Evolutionary conservation across 2,329 filamentous ascomycete species (phyloP), one percentile per base, ranked within the genome.

Genomic region (Exophiala spinifera): DNA sequence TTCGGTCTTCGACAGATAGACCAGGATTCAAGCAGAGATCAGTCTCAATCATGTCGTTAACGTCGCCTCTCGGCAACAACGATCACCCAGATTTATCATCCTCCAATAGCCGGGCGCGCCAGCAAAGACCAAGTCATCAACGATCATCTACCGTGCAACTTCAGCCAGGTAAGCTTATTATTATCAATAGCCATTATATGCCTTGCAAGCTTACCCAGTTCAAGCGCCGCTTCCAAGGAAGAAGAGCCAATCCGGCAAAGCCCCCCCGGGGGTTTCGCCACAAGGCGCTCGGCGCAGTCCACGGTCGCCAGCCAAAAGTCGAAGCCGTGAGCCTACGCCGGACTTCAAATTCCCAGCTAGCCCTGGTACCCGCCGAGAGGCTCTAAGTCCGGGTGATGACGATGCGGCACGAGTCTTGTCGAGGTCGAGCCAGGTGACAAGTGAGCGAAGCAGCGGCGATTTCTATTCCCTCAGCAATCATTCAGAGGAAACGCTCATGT

Each of bases 401-500:
- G 46, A 40, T 17, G 34, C 52, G 4, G 39, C 49, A 7, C 52
- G 46, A 7, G 28, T 45, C 4, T 33, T 46, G 14, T 51, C 46
- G 4, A 47, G 40, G 21, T 33, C 49, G 23, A 95, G 89, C 64
- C 77, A 88, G 61, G 82, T 82, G 56, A 83, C 82, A 50, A 97
- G 92, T 23, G 91, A 90, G 20, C 80, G 94, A 64, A 96, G 89
- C 61, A 99, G 94, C 68, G 88, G 88, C 50, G 94, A 99, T 66
- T 95, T 97, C 65, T 97, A 96, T 70, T 91, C 91, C 1, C 75
- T 92, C 69, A 96, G 92, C 74, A 96, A 97, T 68, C 87, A 96
- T 66, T 97, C 94, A 5, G 89, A 88, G 14, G 94, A 99, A 70
- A 99, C 94, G 2, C 70, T 97, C 45, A 87, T 87, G 10, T 99